These are phyloP conservation scores for Pneumocystis jirovecii DNA, from an alignment of 1,139 yeast genomes.

Conservation along the genomic window DNA sequence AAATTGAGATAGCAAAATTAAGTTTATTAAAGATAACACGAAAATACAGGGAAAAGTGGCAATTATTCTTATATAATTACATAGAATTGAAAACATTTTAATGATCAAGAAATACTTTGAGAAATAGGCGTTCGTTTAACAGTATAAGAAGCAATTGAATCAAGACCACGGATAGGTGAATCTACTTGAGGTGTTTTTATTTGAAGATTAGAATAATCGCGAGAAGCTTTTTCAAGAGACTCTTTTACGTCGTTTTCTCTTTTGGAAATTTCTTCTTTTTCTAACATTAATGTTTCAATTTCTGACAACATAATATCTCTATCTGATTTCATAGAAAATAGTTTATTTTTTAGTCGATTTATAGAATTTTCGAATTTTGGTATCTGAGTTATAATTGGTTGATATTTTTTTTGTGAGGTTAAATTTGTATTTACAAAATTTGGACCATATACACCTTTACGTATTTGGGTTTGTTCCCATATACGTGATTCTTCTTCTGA, in stretches of 20 bases:
- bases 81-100: not conserved
- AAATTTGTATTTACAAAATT: not conserved
- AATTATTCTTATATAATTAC: not conserved
- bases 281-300: not conserved
- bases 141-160: not conserved
- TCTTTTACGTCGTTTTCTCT: not conserved
- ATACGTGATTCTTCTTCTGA: not conserved
- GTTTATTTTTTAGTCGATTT: not conserved
- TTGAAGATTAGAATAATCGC: not conserved
- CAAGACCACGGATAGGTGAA: not conserved
- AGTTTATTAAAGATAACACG: not conserved
- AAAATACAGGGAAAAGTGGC: not conserved
- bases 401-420: not conserved
- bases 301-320: not conserved
- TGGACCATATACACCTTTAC: not conserved
- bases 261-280: not conserved
- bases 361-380: not conserved
- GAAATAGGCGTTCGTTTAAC: not conserved
- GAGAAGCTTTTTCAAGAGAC: not conserved
- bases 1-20: not conserved
- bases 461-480: not conserved
- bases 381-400: not conserved
- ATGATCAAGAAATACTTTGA: not conserved
- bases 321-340: not conserved
- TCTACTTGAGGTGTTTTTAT: not conserved